Base-by-base conservation (phyloP, 257 asterid species). In the Scutellaria baicalensis region DNA sequence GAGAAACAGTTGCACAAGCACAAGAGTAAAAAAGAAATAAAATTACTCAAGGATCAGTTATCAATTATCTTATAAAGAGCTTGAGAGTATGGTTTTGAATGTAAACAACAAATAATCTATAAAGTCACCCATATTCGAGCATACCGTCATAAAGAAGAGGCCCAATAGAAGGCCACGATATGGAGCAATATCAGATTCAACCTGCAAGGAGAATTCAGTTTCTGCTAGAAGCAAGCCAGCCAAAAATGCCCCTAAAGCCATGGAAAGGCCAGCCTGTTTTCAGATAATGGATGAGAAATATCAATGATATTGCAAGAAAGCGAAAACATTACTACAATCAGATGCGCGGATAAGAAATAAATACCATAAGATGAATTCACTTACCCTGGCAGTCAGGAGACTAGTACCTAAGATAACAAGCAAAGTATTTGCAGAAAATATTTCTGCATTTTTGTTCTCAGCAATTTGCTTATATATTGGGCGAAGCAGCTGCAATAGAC, bases 151-250 rank as follows among this genome's bases (percentile, higher is more conserved):
- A 86, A 94, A 94, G 92, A 94, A 94, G 80, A 94, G 97, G 61
- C 99, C 99, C 85, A 94, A 82, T 40, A 94, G 82, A 75, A 94
- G 99, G 73, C 99, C 99, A 69, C 99, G 99, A 67, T 94, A 91
- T 56, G 99, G 99, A 71, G 99, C 97, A 82, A 94, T 94, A 86
- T 94, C 99, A 59, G 99, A 94, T 81, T 94, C 99, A 62, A 94
- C 99, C 87, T 94, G 99, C 88, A 94, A 81, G 8, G 97, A 91
- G 79, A 94, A 94, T 78, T 94, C 99, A 13, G 99, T 94, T 88
- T 94, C 99, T 11, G 99, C 99, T 58, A 94, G 88, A 80, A 94
- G 99, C 86, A 94, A 84, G 75, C 99, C 99, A 85, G 99, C 99
- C 86, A 94, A 89, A 88, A 94, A 94, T 73, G 99, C 99, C 74